A percentile compares a stretch with the other conserved stretches of the same genome.
phyloP scores from a whole-genome alignment of 768 basidiomycete genomes.

The Psilocybe sp. region DNA sequence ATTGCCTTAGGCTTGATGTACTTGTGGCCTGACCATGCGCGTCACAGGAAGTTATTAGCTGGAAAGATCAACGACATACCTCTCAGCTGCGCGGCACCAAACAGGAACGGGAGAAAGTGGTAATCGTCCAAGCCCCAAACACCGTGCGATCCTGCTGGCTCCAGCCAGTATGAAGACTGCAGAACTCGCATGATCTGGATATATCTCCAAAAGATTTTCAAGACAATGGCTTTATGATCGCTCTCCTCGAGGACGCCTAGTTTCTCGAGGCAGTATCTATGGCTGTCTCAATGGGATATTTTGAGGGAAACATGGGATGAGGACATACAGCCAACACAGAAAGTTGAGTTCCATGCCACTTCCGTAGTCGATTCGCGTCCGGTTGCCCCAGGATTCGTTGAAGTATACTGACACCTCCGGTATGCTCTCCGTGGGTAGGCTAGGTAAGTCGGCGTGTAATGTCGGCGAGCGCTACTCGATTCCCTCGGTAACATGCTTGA shows the following conservation, averaged over 20 bases:
- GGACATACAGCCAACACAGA: conserved; percentile 86
- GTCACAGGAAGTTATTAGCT: background rate
- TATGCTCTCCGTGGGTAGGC: conserved; percentile 54
- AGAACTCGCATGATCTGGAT: conserved; percentile 79
- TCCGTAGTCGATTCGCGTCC: conserved; percentile 95
- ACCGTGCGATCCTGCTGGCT: conserved; percentile 98
- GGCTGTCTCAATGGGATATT: background rate
- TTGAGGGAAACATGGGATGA: background rate
- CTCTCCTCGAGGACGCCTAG: conserved; percentile 58
- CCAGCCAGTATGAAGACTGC: conserved; percentile 95
- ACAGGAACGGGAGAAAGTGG: conserved; percentile 91
- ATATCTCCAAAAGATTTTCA: conserved; percentile 89
- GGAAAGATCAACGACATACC: conserved; percentile 30
- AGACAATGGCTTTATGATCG: conserved; percentile 76
- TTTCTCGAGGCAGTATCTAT: conserved; percentile 76
- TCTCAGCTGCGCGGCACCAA: conserved; percentile 77
- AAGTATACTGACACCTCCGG: conserved; percentile 81
- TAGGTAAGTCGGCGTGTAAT: conserved; percentile 58
- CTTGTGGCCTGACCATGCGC: conserved; percentile 62
- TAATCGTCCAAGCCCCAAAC: conserved; percentile 98
- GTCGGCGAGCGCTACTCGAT: conserved; percentile 43
- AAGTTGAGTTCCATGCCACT: conserved; percentile 99
- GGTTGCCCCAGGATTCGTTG: conserved; percentile 86
- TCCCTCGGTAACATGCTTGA: background rate
- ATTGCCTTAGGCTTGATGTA: conserved; percentile 90